Percentiles rank a stretch among this genome's conserved stretches.
These are phyloP conservation scores for Meredithiella fracta DNA, from an alignment of 2,329 filamentous ascomycete species.

Conservation along the genomic window DNA sequence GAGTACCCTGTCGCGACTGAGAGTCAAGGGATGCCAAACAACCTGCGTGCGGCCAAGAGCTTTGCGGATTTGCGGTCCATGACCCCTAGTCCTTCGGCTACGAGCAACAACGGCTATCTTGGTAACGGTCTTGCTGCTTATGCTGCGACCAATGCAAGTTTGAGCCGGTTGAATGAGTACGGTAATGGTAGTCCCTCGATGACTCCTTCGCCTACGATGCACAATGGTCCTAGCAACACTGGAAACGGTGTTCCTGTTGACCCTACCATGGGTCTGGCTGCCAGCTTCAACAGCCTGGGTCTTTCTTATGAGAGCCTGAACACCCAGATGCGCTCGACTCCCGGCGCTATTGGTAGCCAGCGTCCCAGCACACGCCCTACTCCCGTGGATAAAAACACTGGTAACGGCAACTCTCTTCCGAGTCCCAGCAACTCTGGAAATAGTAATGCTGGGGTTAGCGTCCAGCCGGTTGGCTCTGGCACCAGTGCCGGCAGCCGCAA, in stretches of 20 bases:
- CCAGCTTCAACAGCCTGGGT: slow-evolving; percentile 8
- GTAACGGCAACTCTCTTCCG: no score
- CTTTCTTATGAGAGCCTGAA: slow-evolving; percentile 2
- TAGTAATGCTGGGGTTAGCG: no score
- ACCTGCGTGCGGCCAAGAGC: slow-evolving; percentile 84
- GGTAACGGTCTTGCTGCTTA: slow-evolving; percentile 33
- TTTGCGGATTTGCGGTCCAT: slow-evolving; percentile 91
- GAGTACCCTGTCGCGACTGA: slow-evolving; percentile 72
- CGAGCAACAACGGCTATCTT: slow-evolving; percentile 59
- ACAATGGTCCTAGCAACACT: slow-evolving; percentile 22
- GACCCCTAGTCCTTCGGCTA: slow-evolving; percentile 74
- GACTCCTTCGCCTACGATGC: slow-evolving; percentile 12
- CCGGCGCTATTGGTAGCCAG: slow-evolving; percentile 50
- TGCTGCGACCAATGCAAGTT: slow-evolving; percentile 8
- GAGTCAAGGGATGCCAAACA: slow-evolving; percentile 46
- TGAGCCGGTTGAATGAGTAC: slow-evolving; percentile 12
- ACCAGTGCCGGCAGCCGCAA: slow-evolving; percentile 25
- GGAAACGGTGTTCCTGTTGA: slow-evolving; percentile 18
- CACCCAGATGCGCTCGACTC: slow-evolving; percentile 27
- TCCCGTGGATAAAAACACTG: no score
- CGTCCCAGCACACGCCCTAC: slow-evolving; percentile 27
- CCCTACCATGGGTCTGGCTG: slow-evolving; percentile 11
- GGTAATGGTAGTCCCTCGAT: slow-evolving; percentile 20
- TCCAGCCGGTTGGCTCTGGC: no score
- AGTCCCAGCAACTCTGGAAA: no score